These are phyloP conservation scores for Lentinula boryana DNA, from an alignment of 768 basidiomycete genomes.

Conservation along the genomic window DNA sequence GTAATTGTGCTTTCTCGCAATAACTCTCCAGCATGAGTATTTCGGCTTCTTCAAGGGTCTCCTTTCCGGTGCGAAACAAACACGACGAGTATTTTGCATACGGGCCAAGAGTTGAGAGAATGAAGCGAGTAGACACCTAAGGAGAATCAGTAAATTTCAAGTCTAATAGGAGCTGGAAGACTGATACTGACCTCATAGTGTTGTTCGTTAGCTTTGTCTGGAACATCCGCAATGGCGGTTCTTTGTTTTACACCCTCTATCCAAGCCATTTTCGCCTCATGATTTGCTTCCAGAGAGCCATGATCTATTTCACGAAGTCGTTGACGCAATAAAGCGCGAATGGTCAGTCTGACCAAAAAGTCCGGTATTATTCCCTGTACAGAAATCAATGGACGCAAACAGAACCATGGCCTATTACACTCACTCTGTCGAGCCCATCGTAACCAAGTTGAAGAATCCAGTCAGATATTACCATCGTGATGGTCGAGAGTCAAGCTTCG, in stretches of 20 bases:
- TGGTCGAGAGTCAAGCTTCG: not conserved
- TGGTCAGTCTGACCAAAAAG: slow-evolving; percentile 39
- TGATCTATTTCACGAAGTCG: slow-evolving; percentile 55
- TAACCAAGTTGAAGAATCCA: slow-evolving; percentile 31
- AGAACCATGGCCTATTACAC: not conserved
- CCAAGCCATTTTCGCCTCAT: slow-evolving; percentile 62
- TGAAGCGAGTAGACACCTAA: slow-evolving; percentile 56
- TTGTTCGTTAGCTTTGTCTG: slow-evolving; percentile 69
- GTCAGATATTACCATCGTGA: slow-evolving; percentile 10
- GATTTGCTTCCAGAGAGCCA: slow-evolving; percentile 53
- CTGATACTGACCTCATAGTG: slow-evolving; percentile 58
- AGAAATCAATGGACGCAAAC: not conserved
- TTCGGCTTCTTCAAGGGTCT: slow-evolving; percentile 60
- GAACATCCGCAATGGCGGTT: slow-evolving; percentile 50
- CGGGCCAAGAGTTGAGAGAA: slow-evolving; percentile 59
- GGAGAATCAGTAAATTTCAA: not conserved
- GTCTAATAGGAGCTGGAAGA: slow-evolving; percentile 5
- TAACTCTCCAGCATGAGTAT: slow-evolving; percentile 61
- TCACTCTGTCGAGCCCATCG: slow-evolving; percentile 25
- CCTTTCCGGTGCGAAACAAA: slow-evolving; percentile 53
- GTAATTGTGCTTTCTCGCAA: slow-evolving; percentile 56
- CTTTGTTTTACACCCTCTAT: slow-evolving; percentile 49
- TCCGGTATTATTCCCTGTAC: slow-evolving; percentile 58
- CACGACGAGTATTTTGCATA: slow-evolving; percentile 65
- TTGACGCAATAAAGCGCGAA: slow-evolving; percentile 43